Percentiles rank a stretch among this genome's conserved stretches.
phyloP scores from a whole-genome alignment of 495 filamentous ascomycete genomes.

The Hypoxylon lienhwacheense region DNA sequence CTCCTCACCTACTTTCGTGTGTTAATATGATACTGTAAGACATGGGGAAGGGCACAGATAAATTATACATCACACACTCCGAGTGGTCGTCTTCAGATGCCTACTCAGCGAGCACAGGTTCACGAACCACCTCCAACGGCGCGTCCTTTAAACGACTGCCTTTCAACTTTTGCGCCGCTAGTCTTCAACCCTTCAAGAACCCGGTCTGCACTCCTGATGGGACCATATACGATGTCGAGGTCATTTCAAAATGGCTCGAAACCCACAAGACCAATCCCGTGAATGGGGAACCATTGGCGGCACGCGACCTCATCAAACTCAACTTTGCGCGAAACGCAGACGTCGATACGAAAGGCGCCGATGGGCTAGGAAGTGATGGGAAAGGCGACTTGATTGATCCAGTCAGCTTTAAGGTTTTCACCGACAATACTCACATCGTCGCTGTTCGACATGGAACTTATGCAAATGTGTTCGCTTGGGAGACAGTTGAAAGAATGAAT shows the following conservation, averaged over 20 bases:
- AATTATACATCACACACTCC: constrained; percentile 91
- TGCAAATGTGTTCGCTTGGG: constrained; percentile 94
- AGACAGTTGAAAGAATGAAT: constrained; percentile 92
- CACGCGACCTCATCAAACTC: constrained; percentile 84
- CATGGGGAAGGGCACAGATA: constrained; percentile 63
- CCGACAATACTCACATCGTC: constrained; percentile 96
- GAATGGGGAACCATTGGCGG: constrained; percentile 73
- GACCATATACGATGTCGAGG: constrained; percentile 82
- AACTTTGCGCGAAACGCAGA: constrained; percentile 91
- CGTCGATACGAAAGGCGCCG: constrained; percentile 43
- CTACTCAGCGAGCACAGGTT: constrained; percentile 72
- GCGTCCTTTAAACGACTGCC: constrained; percentile 83
- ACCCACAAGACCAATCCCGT: constrained; percentile 92
- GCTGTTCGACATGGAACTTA: constrained; percentile 74
- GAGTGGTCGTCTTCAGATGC: constrained; percentile 94
- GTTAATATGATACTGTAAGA: constrained; percentile 8
- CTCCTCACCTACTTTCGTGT: neutral
- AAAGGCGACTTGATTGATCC: constrained; percentile 89
- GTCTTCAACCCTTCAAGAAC: constrained; percentile 85
- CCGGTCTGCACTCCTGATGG: constrained; percentile 80
- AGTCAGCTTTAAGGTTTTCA: constrained; percentile 95
- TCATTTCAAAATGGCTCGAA: constrained; percentile 88
- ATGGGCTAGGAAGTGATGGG: constrained; percentile 43
- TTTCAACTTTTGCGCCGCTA: constrained; percentile 97
- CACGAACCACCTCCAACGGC: constrained; percentile 51